These are phyloP conservation scores for Saturnispora silvae DNA, from an alignment of 805 yeast species.

Conservation along the genomic window DNA sequence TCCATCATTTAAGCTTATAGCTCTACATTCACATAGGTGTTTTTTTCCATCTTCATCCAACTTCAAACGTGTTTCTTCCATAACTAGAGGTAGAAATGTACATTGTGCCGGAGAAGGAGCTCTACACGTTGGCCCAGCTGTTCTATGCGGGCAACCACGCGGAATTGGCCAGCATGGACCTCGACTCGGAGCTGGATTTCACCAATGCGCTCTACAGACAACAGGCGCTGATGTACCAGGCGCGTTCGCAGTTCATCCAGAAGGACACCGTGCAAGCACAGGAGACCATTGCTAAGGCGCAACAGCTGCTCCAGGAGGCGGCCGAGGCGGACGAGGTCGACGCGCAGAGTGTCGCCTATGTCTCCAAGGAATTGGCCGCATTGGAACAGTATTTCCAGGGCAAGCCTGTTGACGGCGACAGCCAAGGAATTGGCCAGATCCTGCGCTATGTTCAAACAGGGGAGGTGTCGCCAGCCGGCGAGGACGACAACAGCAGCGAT, in stretches of 20 bases:
- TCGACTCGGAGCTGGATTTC: conserved; percentile 20
- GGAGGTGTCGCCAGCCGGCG: background rate
- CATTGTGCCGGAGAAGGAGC: conserved; percentile 17
- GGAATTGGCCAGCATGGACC: conserved; percentile 13
- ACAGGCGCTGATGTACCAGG: conserved; percentile 19
- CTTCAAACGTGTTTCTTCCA: no score
- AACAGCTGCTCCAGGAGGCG: background rate
- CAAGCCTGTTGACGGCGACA: conserved; percentile 4
- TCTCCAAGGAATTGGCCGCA: conserved; percentile 13
- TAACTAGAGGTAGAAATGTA: no score
- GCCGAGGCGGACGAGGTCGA: background rate
- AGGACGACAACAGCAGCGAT: conserved; percentile 4
- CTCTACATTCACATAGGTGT: no score
- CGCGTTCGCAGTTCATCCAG: conserved; percentile 14
- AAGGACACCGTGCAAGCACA: background rate
- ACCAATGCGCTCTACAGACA: conserved; percentile 17
- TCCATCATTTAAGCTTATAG: no score
- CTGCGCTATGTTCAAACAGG: background rate
- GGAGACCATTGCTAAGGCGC: background rate
- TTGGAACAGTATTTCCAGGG: conserved; percentile 11
- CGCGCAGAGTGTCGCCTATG: conserved; percentile 8
- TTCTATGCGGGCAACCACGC: conserved; percentile 20
- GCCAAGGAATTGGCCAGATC: conserved; percentile 2
- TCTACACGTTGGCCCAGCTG: conserved; percentile 24
- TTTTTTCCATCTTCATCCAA: no score